Percentiles rank a stretch among this genome's conserved stretches.
phyloP scores from a whole-genome alignment of 163 green algal species.

The Prototheca wickerhamii region DNA sequence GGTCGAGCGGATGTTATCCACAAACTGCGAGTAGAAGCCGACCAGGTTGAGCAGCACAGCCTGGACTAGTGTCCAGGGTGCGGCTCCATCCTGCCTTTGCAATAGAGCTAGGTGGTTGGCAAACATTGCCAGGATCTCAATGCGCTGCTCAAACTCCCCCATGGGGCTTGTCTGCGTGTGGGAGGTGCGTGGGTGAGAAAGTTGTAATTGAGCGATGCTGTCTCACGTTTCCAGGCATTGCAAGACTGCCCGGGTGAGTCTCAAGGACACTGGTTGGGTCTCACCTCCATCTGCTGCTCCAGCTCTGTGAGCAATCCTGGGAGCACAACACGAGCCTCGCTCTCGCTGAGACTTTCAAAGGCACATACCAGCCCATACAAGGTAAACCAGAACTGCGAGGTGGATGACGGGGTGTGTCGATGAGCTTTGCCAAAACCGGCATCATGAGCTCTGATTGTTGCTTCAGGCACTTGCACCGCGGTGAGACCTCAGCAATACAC shows the following conservation, averaged over 20 bases:
- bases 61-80: neutral
- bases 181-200: neutral
- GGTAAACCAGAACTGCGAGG: neutral
- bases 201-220: neutral
- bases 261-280: too few species aligned
- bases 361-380: neutral
- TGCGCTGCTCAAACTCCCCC: slow-evolving; percentile 70
- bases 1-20: slow-evolving; percentile 30
- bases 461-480: too few species aligned
- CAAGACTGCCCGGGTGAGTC: too few species aligned
- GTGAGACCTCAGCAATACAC: neutral
- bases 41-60: slow-evolving; percentile 54
- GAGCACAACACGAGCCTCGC: too few species aligned
- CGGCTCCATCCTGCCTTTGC: neutral
- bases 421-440: neutral
- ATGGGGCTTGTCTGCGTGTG: slow-evolving; percentile 60
- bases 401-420: neutral
- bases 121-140: slow-evolving; percentile 77
- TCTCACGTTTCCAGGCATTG: too few species aligned
- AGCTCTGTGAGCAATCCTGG: too few species aligned
- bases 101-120: slow-evolving; percentile 36
- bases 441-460: too few species aligned
- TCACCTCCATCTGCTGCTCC: too few species aligned
- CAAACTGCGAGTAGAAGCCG: slow-evolving; percentile 79
- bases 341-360: too few species aligned